Evolutionary conservation across 192 early-diverging fungal genomes (phyloP), one percentile per base, ranked within the genome.

Genomic region (Backusella sp.): DNA sequence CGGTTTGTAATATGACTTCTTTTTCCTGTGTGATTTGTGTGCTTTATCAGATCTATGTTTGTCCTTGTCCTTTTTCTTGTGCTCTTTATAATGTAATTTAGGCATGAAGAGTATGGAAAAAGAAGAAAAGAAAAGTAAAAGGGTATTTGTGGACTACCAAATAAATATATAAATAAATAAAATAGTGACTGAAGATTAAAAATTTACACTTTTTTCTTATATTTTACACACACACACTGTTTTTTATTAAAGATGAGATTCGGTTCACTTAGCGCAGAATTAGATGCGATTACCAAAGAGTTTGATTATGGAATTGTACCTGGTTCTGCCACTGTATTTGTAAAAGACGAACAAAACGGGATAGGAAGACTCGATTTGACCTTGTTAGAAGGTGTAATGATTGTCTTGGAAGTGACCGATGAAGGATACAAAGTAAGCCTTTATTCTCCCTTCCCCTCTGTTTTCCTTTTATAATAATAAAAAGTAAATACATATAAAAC

Each of bases 251-350:
- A 62, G 23, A 74, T 70, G 56, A 53, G 23, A 74, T 49, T 46
- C n/a, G 14, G n/a, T 12, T 72, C 70, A 52, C 44, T 72, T 32
- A 49, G 7, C 26, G 68, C 69, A 53, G 75, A 76, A 59, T 36
- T 76, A 21, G 44, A 70, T 37, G 52, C 75, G 30, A 79, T 79
- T 26, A 75, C 78, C 19, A 70, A 75, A 70, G 78, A 79, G 30
- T 79, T 75, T 37, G 78, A 79, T 69, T 79, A 75, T 75, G 78
- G 78, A 14, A 79, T 79, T 75, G 78, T 79, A 9, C 78, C 78
- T 6, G 78, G 78, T 35, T 79, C 78, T n/a, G 73, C 73, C 9
- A 67, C 78, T 46, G 68, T 79, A 12, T 79, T 79, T 79, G 73
- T 79, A 11, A 79, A 71, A 35, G 78, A 79, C 62, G 78, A 79